Evolutionary conservation across 805 yeast species (phyloP).

Genomic region (Suhomyces emberorum): DNA sequence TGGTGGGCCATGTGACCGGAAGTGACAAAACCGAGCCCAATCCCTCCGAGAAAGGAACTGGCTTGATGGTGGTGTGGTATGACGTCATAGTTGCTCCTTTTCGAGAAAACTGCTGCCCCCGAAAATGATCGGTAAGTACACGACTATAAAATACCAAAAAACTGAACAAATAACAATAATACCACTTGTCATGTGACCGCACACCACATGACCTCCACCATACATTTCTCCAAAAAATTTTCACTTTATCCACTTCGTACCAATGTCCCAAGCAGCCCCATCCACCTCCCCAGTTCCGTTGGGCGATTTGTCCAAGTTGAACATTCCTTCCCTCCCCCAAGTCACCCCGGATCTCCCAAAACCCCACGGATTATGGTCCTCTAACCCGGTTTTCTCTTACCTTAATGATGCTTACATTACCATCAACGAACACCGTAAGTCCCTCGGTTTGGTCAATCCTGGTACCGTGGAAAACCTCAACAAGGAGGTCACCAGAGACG

Average conservation of each 20-base stretch:
- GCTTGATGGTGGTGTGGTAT: no score
- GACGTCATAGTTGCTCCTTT: no score
- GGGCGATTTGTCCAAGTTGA: constrained; percentile 58
- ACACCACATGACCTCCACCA: neutral
- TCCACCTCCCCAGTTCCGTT: constrained; percentile 50
- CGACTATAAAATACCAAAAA: neutral
- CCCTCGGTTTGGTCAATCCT: constrained; percentile 83
- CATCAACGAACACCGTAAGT: constrained; percentile 72
- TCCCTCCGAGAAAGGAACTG: no score
- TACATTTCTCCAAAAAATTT: neutral
- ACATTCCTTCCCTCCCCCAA: constrained; percentile 56
- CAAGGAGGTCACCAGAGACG: constrained; percentile 85
- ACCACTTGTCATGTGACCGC: no score
- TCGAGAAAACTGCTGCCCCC: no score
- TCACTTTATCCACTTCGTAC: neutral
- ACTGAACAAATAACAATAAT: neutral
- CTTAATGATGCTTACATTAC: constrained; percentile 71
- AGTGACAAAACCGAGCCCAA: no score
- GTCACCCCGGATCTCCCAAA: constrained; percentile 52
- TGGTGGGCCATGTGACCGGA: no score
- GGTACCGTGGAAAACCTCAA: constrained; percentile 62
- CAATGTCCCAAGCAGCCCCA: constrained; percentile 9
- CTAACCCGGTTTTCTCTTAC: constrained; percentile 79
- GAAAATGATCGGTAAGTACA: no score
- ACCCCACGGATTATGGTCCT: constrained; percentile 65